Evolutionary conservation across 306 rosid species (phyloP).

Genomic region (Canavalia ensiformis): DNA sequence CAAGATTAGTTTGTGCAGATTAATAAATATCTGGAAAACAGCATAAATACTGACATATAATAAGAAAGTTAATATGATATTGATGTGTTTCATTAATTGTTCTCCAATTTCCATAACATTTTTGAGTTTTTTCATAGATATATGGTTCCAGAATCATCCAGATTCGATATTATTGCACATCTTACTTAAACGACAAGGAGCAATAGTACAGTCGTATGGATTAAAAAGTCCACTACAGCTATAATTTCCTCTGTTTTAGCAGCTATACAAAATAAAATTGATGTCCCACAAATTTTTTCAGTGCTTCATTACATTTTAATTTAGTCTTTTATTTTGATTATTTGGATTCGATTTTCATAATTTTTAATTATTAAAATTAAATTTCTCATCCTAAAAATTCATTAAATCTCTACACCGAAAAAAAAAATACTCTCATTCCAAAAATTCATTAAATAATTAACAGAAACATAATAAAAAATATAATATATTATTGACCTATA

Average conservation of each 20-base stretch:
- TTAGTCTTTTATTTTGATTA: no score
- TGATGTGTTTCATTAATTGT: not conserved
- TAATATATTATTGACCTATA: no score
- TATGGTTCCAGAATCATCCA: constrained; percentile 40
- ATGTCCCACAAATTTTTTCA: not conserved
- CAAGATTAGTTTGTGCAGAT: not conserved
- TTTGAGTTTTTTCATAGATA: constrained; percentile 4
- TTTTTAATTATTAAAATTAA: no score
- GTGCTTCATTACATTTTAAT: no score
- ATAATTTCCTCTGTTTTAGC: constrained; percentile 17
- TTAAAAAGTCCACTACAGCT: not conserved
- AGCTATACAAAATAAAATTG: not conserved
- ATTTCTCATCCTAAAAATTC: no score
- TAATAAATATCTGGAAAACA: not conserved
- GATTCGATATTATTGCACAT: not conserved
- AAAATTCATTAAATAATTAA: no score
- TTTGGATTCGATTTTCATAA: no score
- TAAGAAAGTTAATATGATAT: constrained; percentile 1
- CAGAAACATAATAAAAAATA: no score
- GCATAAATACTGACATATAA: not conserved
- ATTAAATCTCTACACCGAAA: no score
- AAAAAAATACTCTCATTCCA: no score
- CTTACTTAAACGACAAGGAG: constrained; percentile 31
- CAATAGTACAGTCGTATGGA: not conserved
- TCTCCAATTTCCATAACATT: not conserved